A percentile compares a stretch with the other conserved stretches of the same genome.
These are phyloP conservation scores for Suillus discolor DNA, from an alignment of 768 basidiomycete genomes.

Conservation along the genomic window DNA sequence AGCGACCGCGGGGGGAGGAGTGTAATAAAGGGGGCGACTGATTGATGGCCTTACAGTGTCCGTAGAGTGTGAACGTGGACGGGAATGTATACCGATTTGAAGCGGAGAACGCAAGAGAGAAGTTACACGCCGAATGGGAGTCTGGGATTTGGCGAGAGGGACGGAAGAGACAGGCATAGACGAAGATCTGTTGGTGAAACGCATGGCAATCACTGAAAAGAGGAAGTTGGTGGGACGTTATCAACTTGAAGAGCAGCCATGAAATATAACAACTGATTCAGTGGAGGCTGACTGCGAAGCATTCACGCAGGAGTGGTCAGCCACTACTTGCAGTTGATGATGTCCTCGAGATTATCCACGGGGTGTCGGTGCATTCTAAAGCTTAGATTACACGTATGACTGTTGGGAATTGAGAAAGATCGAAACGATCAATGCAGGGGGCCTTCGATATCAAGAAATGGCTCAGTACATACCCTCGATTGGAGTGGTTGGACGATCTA, in stretches of 20 bases:
- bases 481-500: background rate
- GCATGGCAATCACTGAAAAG: background rate
- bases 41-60: constrained; percentile 21
- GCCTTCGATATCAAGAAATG: background rate
- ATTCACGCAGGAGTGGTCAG: background rate
- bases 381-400: background rate
- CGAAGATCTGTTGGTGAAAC: background rate
- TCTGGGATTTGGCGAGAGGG: background rate
- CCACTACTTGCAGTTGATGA: background rate
- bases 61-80: constrained; percentile 14
- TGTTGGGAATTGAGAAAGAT: background rate
- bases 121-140: constrained; percentile 4
- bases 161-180: background rate
- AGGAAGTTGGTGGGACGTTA: background rate
- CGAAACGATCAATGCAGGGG: background rate
- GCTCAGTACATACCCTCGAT: background rate
- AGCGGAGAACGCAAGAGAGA: constrained; percentile 22
- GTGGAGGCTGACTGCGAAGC: constrained; percentile 4
- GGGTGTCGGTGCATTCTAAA: background rate
- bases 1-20: constrained; percentile 44
- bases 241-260: background rate
- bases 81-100: constrained; percentile 9
- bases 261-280: background rate
- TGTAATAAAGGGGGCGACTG: background rate
- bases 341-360: background rate